Percentiles rank a stretch among this genome's conserved stretches.
Conservation (phyloP, 2,329 filamentous ascomycete species). For the Diaporthe sp. region DNA sequence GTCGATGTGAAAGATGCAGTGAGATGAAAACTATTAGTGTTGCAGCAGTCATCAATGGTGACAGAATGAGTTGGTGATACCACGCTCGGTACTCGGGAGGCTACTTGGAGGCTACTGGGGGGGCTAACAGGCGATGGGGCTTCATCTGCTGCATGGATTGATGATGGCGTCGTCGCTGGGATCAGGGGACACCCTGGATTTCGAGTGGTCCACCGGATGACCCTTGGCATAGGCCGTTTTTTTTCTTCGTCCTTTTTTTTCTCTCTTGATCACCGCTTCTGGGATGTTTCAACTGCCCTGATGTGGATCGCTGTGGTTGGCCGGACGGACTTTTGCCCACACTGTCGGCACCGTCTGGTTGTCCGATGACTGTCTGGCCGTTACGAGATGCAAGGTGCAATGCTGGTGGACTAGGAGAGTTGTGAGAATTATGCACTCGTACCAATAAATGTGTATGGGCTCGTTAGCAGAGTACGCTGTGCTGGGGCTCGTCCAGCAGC, state of each 20-base stretch:
- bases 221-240: conserved; percentile 18
- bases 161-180: neutral
- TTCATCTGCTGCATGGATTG: conserved; percentile 5
- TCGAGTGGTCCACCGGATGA: neutral
- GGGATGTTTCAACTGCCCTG: conserved; percentile 35
- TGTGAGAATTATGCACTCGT: neutral
- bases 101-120: conserved; percentile 19
- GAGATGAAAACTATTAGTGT: neutral
- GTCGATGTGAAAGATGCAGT: neutral
- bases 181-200: conserved; percentile 5
- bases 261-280: conserved; percentile 17
- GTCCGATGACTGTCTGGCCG: conserved; percentile 4
- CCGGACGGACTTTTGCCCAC: neutral
- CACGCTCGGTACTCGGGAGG: conserved; percentile 15
- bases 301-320: conserved; percentile 22
- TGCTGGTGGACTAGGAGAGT: neutral
- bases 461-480: neutral
- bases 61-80: conserved; percentile 2
- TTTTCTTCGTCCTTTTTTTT: neutral
- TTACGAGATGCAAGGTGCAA: conserved; percentile 7
- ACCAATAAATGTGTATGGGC: neutral
- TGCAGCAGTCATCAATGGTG: conserved; percentile 5
- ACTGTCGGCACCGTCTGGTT: conserved; percentile 8
- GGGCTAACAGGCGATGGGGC: neutral
- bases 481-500: neutral